Base-by-base conservation (phyloP, 306 rosid genomes). In the Castanospermum australe region DNA sequence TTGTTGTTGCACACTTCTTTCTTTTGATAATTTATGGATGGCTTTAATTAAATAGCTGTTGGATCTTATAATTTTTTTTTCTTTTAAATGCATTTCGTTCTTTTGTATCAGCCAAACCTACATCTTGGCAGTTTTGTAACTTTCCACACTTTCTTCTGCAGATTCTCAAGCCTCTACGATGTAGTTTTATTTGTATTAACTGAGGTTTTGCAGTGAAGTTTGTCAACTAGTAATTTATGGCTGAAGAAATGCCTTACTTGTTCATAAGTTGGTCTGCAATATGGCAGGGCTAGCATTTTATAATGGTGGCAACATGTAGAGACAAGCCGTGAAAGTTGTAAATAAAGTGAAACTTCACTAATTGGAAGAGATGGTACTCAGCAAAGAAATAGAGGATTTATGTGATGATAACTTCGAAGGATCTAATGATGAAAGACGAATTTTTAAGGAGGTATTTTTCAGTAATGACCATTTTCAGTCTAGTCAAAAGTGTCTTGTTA, bases 321-420 rank as follows among this genome's bases (percentile, higher is more conserved):
- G 67, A 39, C 32, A n/a, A 33, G 67, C 69, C 36, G 44, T 57
- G 47, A 75, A 83, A 83, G 79, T 75, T 30, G 60, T 73, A 66
- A 81, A 68, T 59, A 74, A 80, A 56, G 75, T 84, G 81, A 79
- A 70, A 75, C 62, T 24, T 50, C 78, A 57, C 28, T 60, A 48
- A 42, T 81, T 63, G 50, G 78, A 35, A 45, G 86, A 79, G 71
- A 92, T 88, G 90, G 85, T 81, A 33, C 74, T 30, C 36, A 44
- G 32, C 75, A 80, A 83, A 73, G 87, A 73, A 79, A 86, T 84
- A 60, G 90, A 85, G 60, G 91, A 89, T 83, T 85, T 93, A 77
- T 87, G 71, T 33, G 90, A 91, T 83, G 96, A 91, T 88, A 85
- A 78, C 73, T 87, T 92, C 66, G 98, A 95, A 78, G 99, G 98